Conservation (phyloP, 192 early-diverging fungal genomes). For the Diversispora eburnea region DNA sequence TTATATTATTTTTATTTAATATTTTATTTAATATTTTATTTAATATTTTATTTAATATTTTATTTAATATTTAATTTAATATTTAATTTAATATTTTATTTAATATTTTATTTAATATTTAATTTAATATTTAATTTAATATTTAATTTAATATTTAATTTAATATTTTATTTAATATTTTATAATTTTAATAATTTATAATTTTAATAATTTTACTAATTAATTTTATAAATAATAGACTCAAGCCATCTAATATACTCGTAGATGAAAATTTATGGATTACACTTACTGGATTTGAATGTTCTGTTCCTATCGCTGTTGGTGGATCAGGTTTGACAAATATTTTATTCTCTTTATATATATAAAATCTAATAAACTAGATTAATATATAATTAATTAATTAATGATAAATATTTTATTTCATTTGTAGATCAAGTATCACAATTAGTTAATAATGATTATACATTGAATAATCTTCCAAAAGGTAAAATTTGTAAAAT, state of each 20-base stretch:
- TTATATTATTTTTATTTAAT: background rate
- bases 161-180: too few species aligned
- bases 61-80: too few species aligned
- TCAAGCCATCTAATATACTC: constrained; percentile 51
- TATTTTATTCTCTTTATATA: background rate
- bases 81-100: too few species aligned
- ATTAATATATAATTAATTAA: background rate
- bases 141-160: too few species aligned
- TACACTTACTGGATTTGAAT: constrained; percentile 50
- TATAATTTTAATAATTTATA: background rate
- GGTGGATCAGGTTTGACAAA: background rate
- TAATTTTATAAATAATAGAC: constrained; percentile 19
- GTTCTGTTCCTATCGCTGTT: constrained; percentile 31
- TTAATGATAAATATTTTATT: background rate
- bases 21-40: background rate
- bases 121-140: too few species aligned
- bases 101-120: too few species aligned
- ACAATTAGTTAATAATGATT: background rate
- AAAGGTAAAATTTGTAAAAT: constrained; percentile 30
- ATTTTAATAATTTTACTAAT: background rate
- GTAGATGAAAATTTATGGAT: constrained; percentile 63
- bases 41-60: too few species aligned
- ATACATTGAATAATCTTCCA: constrained; percentile 21
- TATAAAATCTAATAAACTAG: too few species aligned
- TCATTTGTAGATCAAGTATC: background rate